Conservation (phyloP, 495 filamentous ascomycete genomes). For the Penicillium cinerascens region DNA sequence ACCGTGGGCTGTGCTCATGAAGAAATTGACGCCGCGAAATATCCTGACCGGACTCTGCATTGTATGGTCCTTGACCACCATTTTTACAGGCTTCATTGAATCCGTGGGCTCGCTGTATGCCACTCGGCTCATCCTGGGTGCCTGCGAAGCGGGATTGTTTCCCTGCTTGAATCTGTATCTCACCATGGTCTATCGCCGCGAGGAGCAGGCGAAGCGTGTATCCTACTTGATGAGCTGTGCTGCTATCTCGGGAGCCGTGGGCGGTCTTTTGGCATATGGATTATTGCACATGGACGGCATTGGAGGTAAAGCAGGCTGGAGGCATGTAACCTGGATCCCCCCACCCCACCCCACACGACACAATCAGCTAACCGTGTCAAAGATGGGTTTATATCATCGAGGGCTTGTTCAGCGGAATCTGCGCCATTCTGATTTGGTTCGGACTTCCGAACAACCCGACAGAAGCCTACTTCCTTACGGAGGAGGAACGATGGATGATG, state of each 20-base stretch:
- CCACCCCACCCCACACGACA: neutral
- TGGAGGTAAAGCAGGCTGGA: slow-evolving; percentile 40
- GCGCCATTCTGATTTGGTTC: slow-evolving; percentile 51
- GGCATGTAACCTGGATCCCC: slow-evolving; percentile 14
- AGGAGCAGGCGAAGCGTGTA: slow-evolving; percentile 43
- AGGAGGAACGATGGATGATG: slow-evolving; percentile 51
- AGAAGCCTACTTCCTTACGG: slow-evolving; percentile 49
- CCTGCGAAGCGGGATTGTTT: slow-evolving; percentile 66
- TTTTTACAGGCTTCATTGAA: slow-evolving; percentile 51
- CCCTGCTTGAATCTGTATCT: slow-evolving; percentile 57
- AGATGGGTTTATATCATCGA: slow-evolving; percentile 55
- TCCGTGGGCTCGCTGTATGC: slow-evolving; percentile 49
- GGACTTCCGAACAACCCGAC: slow-evolving; percentile 55
- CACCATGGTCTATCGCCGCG: slow-evolving; percentile 48
- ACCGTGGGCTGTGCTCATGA: slow-evolving; percentile 43
- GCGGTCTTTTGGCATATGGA: slow-evolving; percentile 45
- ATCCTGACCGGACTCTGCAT: slow-evolving; percentile 39
- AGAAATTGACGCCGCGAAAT: slow-evolving; percentile 44
- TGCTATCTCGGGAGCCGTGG: slow-evolving; percentile 42
- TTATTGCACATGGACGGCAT: slow-evolving; percentile 45
- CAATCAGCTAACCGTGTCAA: slow-evolving; percentile 1
- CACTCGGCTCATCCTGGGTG: slow-evolving; percentile 59
- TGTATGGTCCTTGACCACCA: slow-evolving; percentile 51
- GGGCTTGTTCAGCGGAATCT: slow-evolving; percentile 47
- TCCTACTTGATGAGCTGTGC: slow-evolving; percentile 43